Conservation (phyloP, 2,329 filamentous ascomycete genomes). For the Aspergillus pseudoterreus region DNA sequence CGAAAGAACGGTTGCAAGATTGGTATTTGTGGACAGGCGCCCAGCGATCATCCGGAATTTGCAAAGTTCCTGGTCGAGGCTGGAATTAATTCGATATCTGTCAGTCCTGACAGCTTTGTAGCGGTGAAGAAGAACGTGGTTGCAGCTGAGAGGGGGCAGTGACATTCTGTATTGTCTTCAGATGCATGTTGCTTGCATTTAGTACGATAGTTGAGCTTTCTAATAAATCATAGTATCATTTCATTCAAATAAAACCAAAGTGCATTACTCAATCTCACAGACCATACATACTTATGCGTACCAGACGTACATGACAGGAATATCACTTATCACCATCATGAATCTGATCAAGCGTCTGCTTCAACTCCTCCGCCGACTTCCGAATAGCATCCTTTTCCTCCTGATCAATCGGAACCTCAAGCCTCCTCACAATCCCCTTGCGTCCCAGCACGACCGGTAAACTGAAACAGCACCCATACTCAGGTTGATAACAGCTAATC, state of each 20-base stretch:
- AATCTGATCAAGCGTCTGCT: background rate
- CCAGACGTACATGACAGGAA: too few species aligned
- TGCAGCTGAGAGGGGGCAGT: background rate
- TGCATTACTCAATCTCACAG: too few species aligned
- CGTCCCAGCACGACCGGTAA: conserved; percentile 49
- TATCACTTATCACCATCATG: background rate
- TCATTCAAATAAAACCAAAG: too few species aligned
- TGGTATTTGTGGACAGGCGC: conserved; percentile 40
- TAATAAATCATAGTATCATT: too few species aligned
- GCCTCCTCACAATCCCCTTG: conserved; percentile 41
- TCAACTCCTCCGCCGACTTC: conserved; percentile 3
- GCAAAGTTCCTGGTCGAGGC: conserved; percentile 32
- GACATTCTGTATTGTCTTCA: too few species aligned
- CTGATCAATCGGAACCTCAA: conserved; percentile 15
- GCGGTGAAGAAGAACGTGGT: conserved; percentile 25
- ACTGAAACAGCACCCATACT: conserved; percentile 48
- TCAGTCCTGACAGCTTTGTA: conserved; percentile 40
- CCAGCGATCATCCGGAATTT: conserved; percentile 40
- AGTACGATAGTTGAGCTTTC: too few species aligned
- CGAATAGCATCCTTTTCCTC: conserved; percentile 1
- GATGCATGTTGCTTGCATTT: too few species aligned
- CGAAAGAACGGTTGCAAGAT: conserved; percentile 32
- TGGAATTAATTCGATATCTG: conserved; percentile 39
- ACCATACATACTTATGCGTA: too few species aligned
- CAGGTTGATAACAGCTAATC: conserved; percentile 48